Conservation (phyloP, 331 rosid species). For the Malus hybrid region DNA sequence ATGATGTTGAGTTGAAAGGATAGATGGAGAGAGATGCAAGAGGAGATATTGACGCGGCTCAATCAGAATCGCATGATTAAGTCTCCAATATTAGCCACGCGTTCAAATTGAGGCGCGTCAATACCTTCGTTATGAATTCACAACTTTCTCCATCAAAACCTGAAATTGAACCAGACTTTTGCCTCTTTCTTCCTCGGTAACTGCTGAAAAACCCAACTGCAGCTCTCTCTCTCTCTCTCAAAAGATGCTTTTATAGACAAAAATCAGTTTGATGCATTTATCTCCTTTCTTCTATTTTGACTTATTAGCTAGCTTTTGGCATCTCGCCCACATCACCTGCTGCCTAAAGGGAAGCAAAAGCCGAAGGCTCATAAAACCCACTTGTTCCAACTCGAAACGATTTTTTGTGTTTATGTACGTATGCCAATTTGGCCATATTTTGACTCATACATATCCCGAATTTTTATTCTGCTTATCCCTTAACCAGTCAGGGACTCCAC, state of each 20-base stretch:
- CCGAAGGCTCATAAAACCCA: background rate
- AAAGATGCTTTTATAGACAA: background rate
- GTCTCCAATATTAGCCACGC: constrained; percentile 26
- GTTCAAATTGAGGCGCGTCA: constrained; percentile 81
- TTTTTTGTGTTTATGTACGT: constrained; percentile 38
- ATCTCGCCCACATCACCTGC: constrained; percentile 20
- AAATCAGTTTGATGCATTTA: background rate
- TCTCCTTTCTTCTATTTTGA: background rate
- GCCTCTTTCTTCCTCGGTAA: constrained; percentile 4
- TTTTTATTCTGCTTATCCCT: background rate
- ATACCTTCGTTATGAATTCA: constrained; percentile 44
- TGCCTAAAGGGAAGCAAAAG: constrained; percentile 30
- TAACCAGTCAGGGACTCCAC: constrained; percentile 1
- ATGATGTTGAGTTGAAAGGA: background rate
- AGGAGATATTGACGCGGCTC: constrained; percentile 98
- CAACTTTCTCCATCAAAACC: constrained; percentile 2
- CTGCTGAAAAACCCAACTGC: background rate
- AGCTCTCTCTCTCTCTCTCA: background rate
- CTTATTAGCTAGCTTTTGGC: background rate
- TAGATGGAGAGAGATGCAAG: constrained; percentile 34
- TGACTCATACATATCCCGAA: background rate
- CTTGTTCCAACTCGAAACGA: constrained; percentile 4
- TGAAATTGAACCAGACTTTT: background rate
- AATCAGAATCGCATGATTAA: constrained; percentile 50
- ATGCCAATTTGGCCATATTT: constrained; percentile 30